A percentile compares a stretch with the other conserved stretches of the same genome.
Evolutionary conservation across 208 protist species (phyloP).

Genomic region (Kentomonas sorsogonicus): DNA sequence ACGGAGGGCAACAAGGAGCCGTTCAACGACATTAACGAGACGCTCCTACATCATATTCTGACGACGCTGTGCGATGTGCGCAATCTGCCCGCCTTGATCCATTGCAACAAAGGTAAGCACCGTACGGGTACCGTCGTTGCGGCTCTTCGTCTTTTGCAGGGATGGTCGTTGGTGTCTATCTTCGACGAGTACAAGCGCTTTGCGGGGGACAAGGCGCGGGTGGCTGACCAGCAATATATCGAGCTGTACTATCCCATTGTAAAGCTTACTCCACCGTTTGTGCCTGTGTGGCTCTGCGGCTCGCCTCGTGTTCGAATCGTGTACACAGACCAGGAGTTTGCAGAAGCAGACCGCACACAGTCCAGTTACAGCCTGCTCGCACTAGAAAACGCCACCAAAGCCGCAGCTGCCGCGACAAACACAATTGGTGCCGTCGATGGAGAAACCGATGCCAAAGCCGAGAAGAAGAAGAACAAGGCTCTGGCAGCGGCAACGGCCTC

Average conservation of each 20-base stretch:
- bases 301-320: conserved; percentile 44
- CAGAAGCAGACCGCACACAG: conserved; percentile 53
- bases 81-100: conserved; percentile 95
- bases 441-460: too few species aligned
- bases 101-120: conserved; percentile 98
- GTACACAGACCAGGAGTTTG: conserved; percentile 45
- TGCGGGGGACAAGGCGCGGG: conserved; percentile 91
- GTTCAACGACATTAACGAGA: conserved; percentile 95
- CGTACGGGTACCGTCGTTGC: conserved; percentile 94
- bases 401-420: neutral
- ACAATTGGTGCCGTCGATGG: too few species aligned
- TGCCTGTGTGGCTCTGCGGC: conserved; percentile 58
- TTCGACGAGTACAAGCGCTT: conserved; percentile 96
- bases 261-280: conserved; percentile 43
- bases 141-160: conserved; percentile 89
- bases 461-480: too few species aligned
- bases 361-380: conserved; percentile 57
- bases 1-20: conserved; percentile 97
- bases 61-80: conserved; percentile 79
- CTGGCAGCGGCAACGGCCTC: neutral
- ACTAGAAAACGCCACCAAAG: conserved; percentile 21
- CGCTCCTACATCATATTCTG: conserved; percentile 86
- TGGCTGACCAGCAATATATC: conserved; percentile 96
- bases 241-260: conserved; percentile 93
- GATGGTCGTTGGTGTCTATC: conserved; percentile 94